These are phyloP conservation scores for Suillus weaverae DNA, from an alignment of 768 basidiomycete species.

Conservation along the genomic window DNA sequence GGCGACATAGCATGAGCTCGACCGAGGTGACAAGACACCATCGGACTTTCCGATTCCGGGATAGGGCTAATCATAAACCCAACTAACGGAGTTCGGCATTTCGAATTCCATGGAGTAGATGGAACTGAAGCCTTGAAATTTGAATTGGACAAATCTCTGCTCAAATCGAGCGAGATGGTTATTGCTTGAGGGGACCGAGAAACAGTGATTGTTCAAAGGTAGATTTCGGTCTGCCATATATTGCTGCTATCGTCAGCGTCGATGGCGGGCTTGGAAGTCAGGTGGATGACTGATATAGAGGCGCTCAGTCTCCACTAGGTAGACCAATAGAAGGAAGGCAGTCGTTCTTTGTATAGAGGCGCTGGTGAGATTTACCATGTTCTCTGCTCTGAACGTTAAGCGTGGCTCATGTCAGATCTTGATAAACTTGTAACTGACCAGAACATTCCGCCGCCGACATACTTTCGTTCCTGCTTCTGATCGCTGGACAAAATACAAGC, in stretches of 20 bases:
- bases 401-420: not conserved
- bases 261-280: not conserved
- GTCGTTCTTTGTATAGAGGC: not conserved
- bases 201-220: not conserved
- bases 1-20: not conserved
- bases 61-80: not conserved
- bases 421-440: not conserved
- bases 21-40: not conserved
- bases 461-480: not conserved
- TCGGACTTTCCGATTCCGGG: not conserved
- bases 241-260: not conserved
- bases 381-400: not conserved
- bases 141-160: not conserved
- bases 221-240: not conserved
- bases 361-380: not conserved
- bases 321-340: not conserved
- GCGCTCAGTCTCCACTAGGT: not conserved
- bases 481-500: not conserved
- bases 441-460: not conserved
- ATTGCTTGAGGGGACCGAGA: not conserved
- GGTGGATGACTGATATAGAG: not conserved
- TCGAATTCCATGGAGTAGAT: not conserved
- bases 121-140: not conserved
- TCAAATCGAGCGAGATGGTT: not conserved
- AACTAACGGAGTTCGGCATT: not conserved